A percentile compares a stretch with the other conserved stretches of the same genome.
These are phyloP conservation scores for Incumbomyces lentus DNA, from an alignment of 2,329 filamentous ascomycete genomes.

Conservation along the genomic window DNA sequence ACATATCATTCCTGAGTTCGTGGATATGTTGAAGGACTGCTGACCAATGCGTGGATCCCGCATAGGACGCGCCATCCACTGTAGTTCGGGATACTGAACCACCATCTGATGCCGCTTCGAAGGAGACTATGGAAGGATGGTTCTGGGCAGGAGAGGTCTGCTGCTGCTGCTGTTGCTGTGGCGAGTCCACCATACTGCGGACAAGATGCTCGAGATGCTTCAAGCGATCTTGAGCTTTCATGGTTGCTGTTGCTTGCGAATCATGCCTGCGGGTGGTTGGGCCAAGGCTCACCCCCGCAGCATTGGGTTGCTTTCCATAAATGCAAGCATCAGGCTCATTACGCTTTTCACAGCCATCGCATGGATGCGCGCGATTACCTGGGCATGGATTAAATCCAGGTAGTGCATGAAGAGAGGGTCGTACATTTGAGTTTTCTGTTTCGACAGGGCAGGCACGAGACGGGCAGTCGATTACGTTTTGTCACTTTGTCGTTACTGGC, in stretches of 20 bases:
- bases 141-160: neutral
- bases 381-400: no score
- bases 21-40: slow-evolving; percentile 29
- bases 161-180: neutral
- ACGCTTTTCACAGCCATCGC: slow-evolving; percentile 52
- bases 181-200: slow-evolving; percentile 15
- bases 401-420: no score
- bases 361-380: slow-evolving; percentile 26
- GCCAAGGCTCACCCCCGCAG: slow-evolving; percentile 41
- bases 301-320: slow-evolving; percentile 49
- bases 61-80: slow-evolving; percentile 20
- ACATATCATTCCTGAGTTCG: slow-evolving; percentile 16
- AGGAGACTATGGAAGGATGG: neutral
- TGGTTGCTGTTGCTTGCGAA: slow-evolving; percentile 3
- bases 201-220: slow-evolving; percentile 19
- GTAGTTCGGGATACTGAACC: neutral
- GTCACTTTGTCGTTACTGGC: slow-evolving; percentile 62
- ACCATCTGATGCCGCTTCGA: neutral
- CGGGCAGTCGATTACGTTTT: slow-evolving; percentile 80
- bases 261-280: slow-evolving; percentile 46
- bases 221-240: slow-evolving; percentile 15
- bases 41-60: slow-evolving; percentile 34
- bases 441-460: slow-evolving; percentile 43
- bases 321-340: slow-evolving; percentile 70
- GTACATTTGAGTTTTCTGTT: slow-evolving; percentile 33